phyloP scores from a whole-genome alignment of 148 eudicot species.

The Rhododendron ovatum region DNA sequence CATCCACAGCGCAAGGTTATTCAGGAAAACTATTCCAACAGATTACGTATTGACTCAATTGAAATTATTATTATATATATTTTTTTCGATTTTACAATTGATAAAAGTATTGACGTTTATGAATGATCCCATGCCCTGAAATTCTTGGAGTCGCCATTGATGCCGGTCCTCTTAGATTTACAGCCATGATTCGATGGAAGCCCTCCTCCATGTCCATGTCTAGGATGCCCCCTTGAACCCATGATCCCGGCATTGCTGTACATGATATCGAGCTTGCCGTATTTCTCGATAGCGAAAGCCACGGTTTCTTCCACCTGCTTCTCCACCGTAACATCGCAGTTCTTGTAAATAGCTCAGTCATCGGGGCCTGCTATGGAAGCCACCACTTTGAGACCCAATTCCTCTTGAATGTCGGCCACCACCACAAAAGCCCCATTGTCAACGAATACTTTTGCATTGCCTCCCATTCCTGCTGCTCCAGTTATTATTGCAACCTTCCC shows the following conservation, averaged over 20 bases:
- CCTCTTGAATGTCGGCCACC: slow-evolving; percentile 13
- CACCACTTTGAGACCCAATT: neutral
- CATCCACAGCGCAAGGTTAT: too few species aligned
- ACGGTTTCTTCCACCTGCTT: neutral
- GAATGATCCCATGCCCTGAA: too few species aligned
- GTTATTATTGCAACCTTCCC: slow-evolving; percentile 8
- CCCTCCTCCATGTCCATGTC: neutral
- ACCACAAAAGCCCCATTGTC: slow-evolving; percentile 10
- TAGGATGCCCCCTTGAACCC: neutral
- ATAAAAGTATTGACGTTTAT: too few species aligned
- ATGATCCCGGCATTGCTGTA: neutral
- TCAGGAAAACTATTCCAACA: too few species aligned
- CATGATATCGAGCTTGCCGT: neutral
- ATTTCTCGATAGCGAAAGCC: neutral
- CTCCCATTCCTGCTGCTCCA: neutral
- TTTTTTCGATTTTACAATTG: too few species aligned
- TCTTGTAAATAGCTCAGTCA: neutral
- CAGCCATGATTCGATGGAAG: neutral
- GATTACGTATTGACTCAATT: too few species aligned
- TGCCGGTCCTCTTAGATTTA: neutral
- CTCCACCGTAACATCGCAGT: neutral
- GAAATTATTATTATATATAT: too few species aligned
- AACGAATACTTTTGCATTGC: neutral
- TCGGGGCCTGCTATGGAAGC: neutral
- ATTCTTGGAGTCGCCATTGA: neutral